Base-by-base conservation (phyloP, 2,329 filamentous ascomycete species). In the Didymella pomorum region DNA sequence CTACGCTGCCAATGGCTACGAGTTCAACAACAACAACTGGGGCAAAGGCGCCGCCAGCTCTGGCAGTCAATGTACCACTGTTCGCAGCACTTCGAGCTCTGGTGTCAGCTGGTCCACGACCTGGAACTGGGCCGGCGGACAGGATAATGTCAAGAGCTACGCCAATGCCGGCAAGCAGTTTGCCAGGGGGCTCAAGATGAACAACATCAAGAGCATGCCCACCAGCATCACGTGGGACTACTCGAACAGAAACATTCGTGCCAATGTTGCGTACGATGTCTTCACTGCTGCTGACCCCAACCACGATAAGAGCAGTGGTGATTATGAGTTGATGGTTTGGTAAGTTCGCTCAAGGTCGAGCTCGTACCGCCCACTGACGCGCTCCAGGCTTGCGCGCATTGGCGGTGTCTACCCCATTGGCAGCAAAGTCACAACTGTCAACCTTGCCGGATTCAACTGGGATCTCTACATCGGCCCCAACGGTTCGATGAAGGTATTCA, bases 401-500 rank as follows among this genome's bases (percentile, higher is more conserved):
- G 64, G 64, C 28, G 53, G 57, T 28, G 61, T 67, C 14, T 62
- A 58, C 26, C 65, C 63, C 26, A 69, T 69, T 39, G 63, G 65
- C 43, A 60, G 33, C 57, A 65, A 61, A 39, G 50, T 60, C 51
- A 58, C 54, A 11, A 64, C 55, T 37, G 63, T 68, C 25, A 83
- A 77, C 25, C 79, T 89, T 56, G 83, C 70, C 47, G 85, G 83
- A 41, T 70, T 76, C 44, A 73, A 65, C 9, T 89, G 83, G 81
- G 80, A 84, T 41, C 77, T 89, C 43, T 88, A 82, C 76, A 78
- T 78, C 55, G 87, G 87, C 20, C 75, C 72, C n/a, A 88, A 88
- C 65, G 84, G 84, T 39, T 70, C 72, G 52, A 87, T 81, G 71
- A 82, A 80, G 12, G 86, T 89, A n/a, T 88, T 82, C 78, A 85